Base-by-base conservation (phyloP, 495 filamentous ascomycete genomes). In the Xylaria curta region DNA sequence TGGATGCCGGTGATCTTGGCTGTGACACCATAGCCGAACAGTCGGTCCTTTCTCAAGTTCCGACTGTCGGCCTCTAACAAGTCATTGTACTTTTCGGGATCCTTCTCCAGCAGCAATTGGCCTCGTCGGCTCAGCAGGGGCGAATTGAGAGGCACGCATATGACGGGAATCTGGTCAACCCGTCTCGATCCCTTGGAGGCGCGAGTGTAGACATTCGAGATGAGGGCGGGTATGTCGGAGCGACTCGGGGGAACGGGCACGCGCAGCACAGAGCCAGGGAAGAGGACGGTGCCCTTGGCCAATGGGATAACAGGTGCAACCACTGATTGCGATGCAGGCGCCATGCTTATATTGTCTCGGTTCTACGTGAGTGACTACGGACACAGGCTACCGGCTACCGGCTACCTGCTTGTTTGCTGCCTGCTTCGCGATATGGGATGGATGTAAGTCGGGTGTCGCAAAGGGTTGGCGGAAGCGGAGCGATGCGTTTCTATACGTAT, bases 1-100 rank as follows among this genome's bases (percentile, higher is more conserved):
- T 97, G 93, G 56, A 97, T 89, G 26, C 93, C 94, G 51, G 90
- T 90, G 69, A 97, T 93, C 81, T 91, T 94, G 19, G 92, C 94
- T 38, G 93, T 84, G 12, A 91, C 91, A 28, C 93, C 95, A 79
- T 88, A 93, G 36, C 82, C 84, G 80, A 92, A 97, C 19, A 97
- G 81, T 76, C 94, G 91, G 24, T 90, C 87, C 78, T 91, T 91
- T 17, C 86, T 86, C 0, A 90, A 87, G 80, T 91, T 83, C 26
- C 72, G 76, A 4, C 78, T 81, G 56, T 83, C 76, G 69, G 79
- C 75, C 49, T 79, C 73, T 38, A 93, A 84, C 49, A 95, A 83
- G 68, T 75, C 67, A 4, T 87, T 85, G 0, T 90, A 89, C 79
- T 91, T 80, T 24, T 72, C 71, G 4, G 81, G 78, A 26, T 81